Percentiles rank a stretch among this genome's conserved stretches.
These are phyloP conservation scores for Hygrocybe punicea DNA, from an alignment of 768 basidiomycete genomes.

Conservation along the genomic window DNA sequence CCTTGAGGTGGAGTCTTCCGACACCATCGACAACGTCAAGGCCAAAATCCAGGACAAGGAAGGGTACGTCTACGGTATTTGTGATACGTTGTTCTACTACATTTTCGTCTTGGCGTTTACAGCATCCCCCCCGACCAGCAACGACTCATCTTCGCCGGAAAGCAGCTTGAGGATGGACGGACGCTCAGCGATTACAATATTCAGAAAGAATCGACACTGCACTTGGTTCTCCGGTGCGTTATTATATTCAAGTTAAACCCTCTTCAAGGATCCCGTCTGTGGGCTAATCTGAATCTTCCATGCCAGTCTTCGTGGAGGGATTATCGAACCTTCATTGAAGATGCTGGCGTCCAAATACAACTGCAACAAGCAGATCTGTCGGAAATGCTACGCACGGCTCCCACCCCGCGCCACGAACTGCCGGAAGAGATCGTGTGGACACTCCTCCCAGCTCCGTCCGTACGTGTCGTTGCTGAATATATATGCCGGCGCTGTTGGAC, in stretches of 20 bases:
- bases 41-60: slow-evolving; percentile 61
- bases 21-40: slow-evolving; percentile 97
- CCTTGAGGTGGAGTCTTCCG: slow-evolving; percentile 95
- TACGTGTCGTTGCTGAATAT: no score
- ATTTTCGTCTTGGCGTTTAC: not conserved
- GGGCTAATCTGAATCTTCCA: not conserved
- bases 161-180: slow-evolving; percentile 97
- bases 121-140: slow-evolving; percentile 95
- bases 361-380: slow-evolving; percentile 99
- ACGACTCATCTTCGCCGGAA: slow-evolving; percentile 94
- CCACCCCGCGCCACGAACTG: slow-evolving; percentile 99
- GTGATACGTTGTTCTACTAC: not conserved
- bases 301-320: slow-evolving; percentile 86
- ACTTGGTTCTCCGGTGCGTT: slow-evolving; percentile 88
- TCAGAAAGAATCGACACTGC: slow-evolving; percentile 96
- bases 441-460: slow-evolving; percentile 89
- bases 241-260: not conserved
- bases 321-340: slow-evolving; percentile 99
- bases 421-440: slow-evolving; percentile 90
- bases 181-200: slow-evolving; percentile 97
- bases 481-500: no score
- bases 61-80: slow-evolving; percentile 37
- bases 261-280: not conserved
- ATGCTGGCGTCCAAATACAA: slow-evolving; percentile 97
- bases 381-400: slow-evolving; percentile 99